These are phyloP conservation scores for Candida verbasci DNA, from an alignment of 805 yeast species.

Conservation along the genomic window DNA sequence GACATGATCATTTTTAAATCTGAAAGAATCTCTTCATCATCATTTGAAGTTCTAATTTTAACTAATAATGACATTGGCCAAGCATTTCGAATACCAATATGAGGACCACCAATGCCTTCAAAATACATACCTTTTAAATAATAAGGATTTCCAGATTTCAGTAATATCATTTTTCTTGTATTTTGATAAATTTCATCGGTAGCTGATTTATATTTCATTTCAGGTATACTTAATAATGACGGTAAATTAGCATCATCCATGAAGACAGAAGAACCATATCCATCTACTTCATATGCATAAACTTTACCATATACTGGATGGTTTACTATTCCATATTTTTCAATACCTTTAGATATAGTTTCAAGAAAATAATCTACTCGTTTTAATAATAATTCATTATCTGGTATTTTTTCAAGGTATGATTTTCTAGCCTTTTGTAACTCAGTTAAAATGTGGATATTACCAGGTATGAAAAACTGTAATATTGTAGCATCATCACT, in stretches of 20 bases:
- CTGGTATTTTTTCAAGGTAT: conserved; percentile 12
- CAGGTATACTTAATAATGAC: conserved; percentile 74
- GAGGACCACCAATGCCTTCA: conserved; percentile 88
- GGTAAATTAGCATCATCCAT: conserved; percentile 96
- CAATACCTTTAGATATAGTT: conserved; percentile 51
- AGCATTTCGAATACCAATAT: conserved; percentile 72
- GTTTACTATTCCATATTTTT: conserved; percentile 57
- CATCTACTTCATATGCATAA: conserved; percentile 86
- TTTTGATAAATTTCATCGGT: conserved; percentile 65
- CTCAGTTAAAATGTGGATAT: conserved; percentile 70
- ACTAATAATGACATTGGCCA: conserved; percentile 90
- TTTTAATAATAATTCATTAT: conserved; percentile 11
- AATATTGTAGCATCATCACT: conserved; percentile 82
- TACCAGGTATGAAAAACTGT: conserved; percentile 82
- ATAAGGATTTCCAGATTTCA: conserved; percentile 73
- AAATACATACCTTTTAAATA: conserved; percentile 59
- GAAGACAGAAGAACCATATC: conserved; percentile 64
- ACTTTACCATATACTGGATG: conserved; percentile 73
- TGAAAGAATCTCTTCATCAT: conserved; percentile 61
- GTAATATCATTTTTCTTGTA: conserved; percentile 72
- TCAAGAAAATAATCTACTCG: conserved; percentile 34
- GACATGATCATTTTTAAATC: conserved; percentile 48
- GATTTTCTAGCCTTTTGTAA: conserved; percentile 32
- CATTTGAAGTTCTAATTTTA: conserved; percentile 67
- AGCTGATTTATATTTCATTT: conserved; percentile 55